Conservation (phyloP, 2,329 filamentous ascomycete species). For the Alternaria sp. region DNA sequence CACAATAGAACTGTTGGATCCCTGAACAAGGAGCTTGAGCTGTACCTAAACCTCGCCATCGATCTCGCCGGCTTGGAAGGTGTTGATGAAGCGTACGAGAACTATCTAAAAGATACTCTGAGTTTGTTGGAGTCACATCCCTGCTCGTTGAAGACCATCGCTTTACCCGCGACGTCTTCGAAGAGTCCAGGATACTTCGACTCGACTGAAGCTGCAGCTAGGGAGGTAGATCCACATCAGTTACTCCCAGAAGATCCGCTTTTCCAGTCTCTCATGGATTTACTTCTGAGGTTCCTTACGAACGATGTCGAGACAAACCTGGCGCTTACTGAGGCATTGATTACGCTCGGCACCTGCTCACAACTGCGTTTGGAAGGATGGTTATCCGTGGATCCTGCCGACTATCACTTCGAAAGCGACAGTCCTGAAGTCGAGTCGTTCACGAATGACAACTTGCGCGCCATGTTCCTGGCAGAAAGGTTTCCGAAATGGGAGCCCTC, state of each 20-base stretch:
- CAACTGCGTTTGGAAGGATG: constrained; percentile 89
- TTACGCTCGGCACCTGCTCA: constrained; percentile 83
- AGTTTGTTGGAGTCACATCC: constrained; percentile 73
- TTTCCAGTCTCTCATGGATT: constrained; percentile 57
- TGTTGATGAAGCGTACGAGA: constrained; percentile 75
- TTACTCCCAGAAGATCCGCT: constrained; percentile 68
- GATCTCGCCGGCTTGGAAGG: constrained; percentile 71
- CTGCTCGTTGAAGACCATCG: constrained; percentile 73
- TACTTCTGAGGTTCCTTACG: constrained; percentile 81
- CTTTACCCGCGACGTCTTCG: constrained; percentile 65
- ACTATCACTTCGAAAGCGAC: constrained; percentile 45
- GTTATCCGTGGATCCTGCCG: constrained; percentile 74
- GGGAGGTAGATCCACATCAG: constrained; percentile 66
- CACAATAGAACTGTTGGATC: constrained; percentile 72
- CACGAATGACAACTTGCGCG: constrained; percentile 37
- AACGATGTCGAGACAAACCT: constrained; percentile 94
- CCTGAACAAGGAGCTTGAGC: constrained; percentile 76
- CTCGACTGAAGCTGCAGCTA: constrained; percentile 55
- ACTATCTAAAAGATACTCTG: constrained; percentile 73
- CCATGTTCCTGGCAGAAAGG: constrained; percentile 45
- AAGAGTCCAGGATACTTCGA: constrained; percentile 59
- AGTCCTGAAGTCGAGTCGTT: constrained; percentile 30
- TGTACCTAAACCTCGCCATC: constrained; percentile 72
- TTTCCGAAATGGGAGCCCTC: constrained; percentile 46
- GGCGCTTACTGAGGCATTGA: constrained; percentile 80